Base-by-base conservation (phyloP, 768 basidiomycete species). In the Trametopsis cervina region DNA sequence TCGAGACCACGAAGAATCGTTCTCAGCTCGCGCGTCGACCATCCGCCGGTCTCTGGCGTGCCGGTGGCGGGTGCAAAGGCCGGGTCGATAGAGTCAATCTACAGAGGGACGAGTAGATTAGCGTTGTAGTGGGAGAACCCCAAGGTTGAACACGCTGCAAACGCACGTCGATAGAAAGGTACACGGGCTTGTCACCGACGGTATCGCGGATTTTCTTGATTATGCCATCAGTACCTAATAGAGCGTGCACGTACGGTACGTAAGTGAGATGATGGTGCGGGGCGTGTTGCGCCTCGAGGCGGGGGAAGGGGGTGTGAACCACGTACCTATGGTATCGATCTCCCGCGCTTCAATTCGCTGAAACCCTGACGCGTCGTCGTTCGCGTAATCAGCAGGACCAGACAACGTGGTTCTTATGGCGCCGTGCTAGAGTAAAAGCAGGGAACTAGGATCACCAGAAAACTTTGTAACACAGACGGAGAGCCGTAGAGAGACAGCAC, bases 351-450 rank as follows among this genome's bases (percentile, higher is more conserved):
- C 83, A 52, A 92, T 86, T 36, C 88, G 71, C 54, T 87, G 75
- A 65, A 93, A 93, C 1, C 90, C 90, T 11, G 82, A 79, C 1
- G 69, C 74, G 52, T 86, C 80, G 61, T 92, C 89, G 58, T 90
- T 85, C 1, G 65, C 73, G 57, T 89, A 84, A 65, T 92, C 89
- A 44, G 77, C 77, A 2, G 78, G 79, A 6, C 85, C 84, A 47
- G 86, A 83, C 25, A 93, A 72, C 1, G 87, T 87, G 13, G 89
- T 91, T 38, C 89, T 74, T 54, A 94, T 89, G 40, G 90, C 91
- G 40, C 87, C 90, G 66, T 93, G 78, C 87, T 89, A 60, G 65
- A 48, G 59, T 21, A 57, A 61, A 66, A 67, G 62, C 52, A 58
- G 72, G 53, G 64, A 78, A 86, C 82, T 85, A 86, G 85, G 84